Conservation (phyloP, 352 stramenopile genomes). For the Stephanocyclus meneghinianus region DNA sequence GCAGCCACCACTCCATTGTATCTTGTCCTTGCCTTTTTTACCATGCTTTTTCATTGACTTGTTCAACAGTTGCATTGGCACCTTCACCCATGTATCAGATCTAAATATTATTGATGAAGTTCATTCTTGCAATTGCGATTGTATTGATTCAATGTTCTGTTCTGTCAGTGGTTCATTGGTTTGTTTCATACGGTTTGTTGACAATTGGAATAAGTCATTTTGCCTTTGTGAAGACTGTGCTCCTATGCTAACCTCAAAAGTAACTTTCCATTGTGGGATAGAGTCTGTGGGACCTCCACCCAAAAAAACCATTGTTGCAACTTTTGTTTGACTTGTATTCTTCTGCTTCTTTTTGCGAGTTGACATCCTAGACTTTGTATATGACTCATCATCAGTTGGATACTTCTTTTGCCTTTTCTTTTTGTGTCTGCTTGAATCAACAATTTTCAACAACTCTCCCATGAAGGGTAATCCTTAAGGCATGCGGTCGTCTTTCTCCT, state of each 20-base stretch:
- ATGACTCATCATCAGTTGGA: background rate
- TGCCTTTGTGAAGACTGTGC: background rate
- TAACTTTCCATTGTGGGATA: background rate
- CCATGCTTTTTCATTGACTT: background rate
- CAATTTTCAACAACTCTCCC: background rate
- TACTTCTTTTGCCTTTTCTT: background rate
- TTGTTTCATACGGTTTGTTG: background rate
- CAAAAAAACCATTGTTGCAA: background rate
- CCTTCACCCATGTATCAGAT: background rate
- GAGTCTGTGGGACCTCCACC: background rate
- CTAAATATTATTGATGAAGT: slow-evolving; percentile 5
- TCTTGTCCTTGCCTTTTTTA: background rate
- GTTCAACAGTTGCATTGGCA: slow-evolving; percentile 2
- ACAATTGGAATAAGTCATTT: background rate
- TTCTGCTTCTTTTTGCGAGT: background rate
- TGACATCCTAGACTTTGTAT: background rate
- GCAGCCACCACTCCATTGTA: too few species aligned
- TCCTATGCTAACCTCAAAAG: slow-evolving; percentile 6
- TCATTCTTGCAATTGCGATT: background rate
- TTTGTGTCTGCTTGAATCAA: background rate
- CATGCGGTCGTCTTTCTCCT: background rate
- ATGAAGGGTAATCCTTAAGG: too few species aligned
- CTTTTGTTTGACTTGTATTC: background rate
- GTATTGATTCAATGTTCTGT: background rate
- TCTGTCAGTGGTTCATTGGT: background rate